Evolutionary conservation across 2,329 filamentous ascomycete genomes (phyloP).

Genomic region (Fusarium nygamai): DNA sequence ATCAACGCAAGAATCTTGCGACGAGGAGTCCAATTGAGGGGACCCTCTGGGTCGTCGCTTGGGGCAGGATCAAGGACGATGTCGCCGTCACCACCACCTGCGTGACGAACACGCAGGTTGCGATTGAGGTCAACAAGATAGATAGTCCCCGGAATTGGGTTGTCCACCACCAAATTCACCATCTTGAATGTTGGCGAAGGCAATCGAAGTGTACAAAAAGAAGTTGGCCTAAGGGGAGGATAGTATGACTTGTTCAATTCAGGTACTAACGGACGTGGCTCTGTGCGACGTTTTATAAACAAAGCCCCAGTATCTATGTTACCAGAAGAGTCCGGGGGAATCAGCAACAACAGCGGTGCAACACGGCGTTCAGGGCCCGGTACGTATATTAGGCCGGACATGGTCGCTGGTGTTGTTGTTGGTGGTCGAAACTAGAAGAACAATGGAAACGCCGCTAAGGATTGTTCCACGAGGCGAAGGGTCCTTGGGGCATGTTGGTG

Average conservation of each 20-base stretch:
- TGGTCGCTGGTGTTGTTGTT: background rate
- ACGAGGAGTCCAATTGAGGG: constrained; percentile 58
- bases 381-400: background rate
- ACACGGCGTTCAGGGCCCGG: background rate
- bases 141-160: constrained; percentile 51
- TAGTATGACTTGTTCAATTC: background rate
- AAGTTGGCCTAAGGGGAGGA: background rate
- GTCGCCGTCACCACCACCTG: constrained; percentile 45
- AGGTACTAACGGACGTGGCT: background rate
- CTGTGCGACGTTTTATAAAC: constrained; percentile 3
- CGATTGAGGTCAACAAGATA: constrained; percentile 53
- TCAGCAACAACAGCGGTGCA: background rate
- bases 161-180: background rate
- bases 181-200: background rate
- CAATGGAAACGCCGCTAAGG: constrained; percentile 19
- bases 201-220: background rate
- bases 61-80: constrained; percentile 63
- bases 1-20: constrained; percentile 42
- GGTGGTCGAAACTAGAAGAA: background rate
- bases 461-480: constrained; percentile 6
- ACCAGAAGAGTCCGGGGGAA: background rate
- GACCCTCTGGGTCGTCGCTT: constrained; percentile 61
- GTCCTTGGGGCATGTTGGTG: background rate
- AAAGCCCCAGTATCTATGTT: background rate
- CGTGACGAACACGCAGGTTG: constrained; percentile 46